Evolutionary conservation across 2,329 filamentous ascomycete species (phyloP).

Genomic region (Ceratocystis papillata): DNA sequence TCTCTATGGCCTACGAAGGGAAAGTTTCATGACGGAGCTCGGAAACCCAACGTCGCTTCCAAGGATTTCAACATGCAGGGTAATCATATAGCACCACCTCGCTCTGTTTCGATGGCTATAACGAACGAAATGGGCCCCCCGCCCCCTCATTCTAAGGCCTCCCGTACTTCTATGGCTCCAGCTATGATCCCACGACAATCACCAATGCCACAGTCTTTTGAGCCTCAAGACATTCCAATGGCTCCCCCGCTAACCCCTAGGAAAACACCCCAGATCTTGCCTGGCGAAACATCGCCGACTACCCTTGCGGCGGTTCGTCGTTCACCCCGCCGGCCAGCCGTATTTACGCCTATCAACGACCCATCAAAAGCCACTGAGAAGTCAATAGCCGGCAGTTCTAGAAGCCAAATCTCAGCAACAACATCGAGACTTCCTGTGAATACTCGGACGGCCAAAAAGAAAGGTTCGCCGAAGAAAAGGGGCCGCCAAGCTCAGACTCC

Average conservation of each 20-base stretch:
- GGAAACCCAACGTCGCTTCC: no score
- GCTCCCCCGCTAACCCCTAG: not conserved
- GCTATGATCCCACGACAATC: no score
- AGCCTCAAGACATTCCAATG: not conserved
- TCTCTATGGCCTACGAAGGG: not conserved
- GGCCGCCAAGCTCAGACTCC: not conserved
- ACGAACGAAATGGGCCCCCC: no score
- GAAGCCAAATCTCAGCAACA: not conserved
- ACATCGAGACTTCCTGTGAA: not conserved
- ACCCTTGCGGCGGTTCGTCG: not conserved
- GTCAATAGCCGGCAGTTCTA: not conserved
- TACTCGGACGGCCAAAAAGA: not conserved
- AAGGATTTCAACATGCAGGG: no score
- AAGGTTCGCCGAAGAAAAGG: not conserved
- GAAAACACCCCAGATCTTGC: not conserved
- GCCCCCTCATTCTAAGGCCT: no score
- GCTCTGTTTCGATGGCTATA: no score
- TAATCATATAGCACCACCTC: no score
- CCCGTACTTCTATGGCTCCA: no score
- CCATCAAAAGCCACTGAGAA: not conserved
- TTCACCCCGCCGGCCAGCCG: not conserved
- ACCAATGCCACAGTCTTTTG: no score
- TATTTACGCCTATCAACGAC: not conserved
- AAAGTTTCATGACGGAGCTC: not conserved
- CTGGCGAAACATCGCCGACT: not conserved